Conservation (phyloP, 2,329 filamentous ascomycete genomes). For the Keithomyces neogunnii region DNA sequence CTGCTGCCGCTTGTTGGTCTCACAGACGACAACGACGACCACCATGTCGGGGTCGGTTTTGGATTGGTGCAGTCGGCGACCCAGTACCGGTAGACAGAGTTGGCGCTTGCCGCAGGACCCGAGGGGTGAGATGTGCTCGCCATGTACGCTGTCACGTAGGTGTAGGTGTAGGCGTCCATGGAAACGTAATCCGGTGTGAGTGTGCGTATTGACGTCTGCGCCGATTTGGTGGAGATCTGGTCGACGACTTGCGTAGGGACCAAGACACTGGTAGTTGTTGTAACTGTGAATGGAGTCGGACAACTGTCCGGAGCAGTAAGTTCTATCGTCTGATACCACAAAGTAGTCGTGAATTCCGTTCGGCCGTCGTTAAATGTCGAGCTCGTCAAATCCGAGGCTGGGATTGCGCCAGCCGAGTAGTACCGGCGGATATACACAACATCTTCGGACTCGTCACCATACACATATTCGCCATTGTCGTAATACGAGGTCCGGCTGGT, state of each 20-base stretch:
- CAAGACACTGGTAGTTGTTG: slow-evolving; percentile 7
- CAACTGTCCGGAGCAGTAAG: slow-evolving; percentile 19
- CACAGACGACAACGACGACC: neutral
- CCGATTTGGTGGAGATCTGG: slow-evolving; percentile 7
- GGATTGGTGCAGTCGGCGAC: slow-evolving; percentile 12
- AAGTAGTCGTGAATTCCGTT: slow-evolving; percentile 5
- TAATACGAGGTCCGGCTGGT: neutral
- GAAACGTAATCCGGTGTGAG: neutral
- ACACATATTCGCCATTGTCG: neutral
- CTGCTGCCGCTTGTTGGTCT: neutral
- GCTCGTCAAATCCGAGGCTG: neutral
- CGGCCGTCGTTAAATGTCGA: neutral
- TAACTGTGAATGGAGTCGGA: slow-evolving; percentile 19
- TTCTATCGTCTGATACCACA: slow-evolving; percentile 11
- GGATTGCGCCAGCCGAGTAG: neutral
- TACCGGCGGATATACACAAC: neutral
- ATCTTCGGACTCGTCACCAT: neutral
- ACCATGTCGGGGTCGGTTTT: slow-evolving; percentile 1
- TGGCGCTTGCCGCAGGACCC: neutral
- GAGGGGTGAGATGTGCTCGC: slow-evolving; percentile 5
- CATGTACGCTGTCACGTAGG: slow-evolving; percentile 10
- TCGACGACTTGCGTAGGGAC: slow-evolving; percentile 7
- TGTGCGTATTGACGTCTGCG: neutral
- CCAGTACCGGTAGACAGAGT: slow-evolving; percentile 13
- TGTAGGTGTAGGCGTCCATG: slow-evolving; percentile 6